A percentile compares a stretch with the other conserved stretches of the same genome.
Evolutionary conservation across 176 grass and related monocot genomes (phyloP).

Genomic region (Oryza punctata): DNA sequence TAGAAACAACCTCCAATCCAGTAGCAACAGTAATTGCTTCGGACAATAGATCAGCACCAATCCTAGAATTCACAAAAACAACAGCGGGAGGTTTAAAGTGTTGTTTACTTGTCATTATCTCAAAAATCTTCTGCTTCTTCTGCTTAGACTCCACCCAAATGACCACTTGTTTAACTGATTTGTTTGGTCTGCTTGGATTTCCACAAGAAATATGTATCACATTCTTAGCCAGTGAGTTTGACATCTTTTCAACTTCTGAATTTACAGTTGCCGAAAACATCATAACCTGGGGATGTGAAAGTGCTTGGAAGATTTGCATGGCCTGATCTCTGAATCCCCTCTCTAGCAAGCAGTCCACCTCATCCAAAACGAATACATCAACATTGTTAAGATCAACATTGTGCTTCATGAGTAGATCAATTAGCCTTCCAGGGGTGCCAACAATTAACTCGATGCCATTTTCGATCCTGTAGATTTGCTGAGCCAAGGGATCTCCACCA

Average conservation of each 20-base stretch:
- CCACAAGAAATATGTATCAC: conserved; percentile 72
- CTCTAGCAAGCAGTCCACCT: conserved; percentile 82
- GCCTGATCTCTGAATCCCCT: conserved; percentile 80
- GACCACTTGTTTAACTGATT: conserved; percentile 78
- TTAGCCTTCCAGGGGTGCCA: conserved; percentile 84
- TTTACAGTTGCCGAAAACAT: conserved; percentile 88
- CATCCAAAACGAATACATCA: conserved; percentile 83
- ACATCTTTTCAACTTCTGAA: conserved; percentile 68
- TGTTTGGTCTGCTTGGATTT: conserved; percentile 63
- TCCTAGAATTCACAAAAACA: conserved; percentile 87
- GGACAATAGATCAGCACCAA: conserved; percentile 80
- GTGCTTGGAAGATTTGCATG: conserved; percentile 78
- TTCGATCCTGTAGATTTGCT: conserved; percentile 83
- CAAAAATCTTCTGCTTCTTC: conserved; percentile 95
- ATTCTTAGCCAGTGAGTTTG: conserved; percentile 57
- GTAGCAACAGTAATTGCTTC: conserved; percentile 80
- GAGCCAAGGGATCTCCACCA: conserved; percentile 77
- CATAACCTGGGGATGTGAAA: conserved; percentile 74
- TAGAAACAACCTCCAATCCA: conserved; percentile 73
- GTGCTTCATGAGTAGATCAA: conserved; percentile 89
- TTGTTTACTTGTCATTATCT: conserved; percentile 76
- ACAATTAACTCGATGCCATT: conserved; percentile 85
- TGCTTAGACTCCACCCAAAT: conserved; percentile 96
- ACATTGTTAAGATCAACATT: conserved; percentile 59
- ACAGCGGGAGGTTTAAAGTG: conserved; percentile 81